Conservation (phyloP, 1,284 basidiomycete species). For the Trichosporon faecale region DNA sequence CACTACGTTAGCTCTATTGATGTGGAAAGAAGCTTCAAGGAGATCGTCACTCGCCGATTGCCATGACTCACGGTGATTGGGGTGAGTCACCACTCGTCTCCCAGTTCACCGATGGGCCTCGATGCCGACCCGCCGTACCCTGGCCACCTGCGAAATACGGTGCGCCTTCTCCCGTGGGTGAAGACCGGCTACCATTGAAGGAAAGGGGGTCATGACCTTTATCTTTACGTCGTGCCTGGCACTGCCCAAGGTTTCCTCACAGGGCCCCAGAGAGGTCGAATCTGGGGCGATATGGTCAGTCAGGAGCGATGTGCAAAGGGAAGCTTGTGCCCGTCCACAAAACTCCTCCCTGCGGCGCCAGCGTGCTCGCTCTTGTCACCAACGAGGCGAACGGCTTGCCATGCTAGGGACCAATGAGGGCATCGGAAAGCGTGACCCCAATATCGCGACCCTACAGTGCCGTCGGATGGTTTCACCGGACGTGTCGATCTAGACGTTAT, state of each 20-base stretch:
- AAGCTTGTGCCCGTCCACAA: background rate
- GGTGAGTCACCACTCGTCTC: background rate
- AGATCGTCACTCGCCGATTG: background rate
- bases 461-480: background rate
- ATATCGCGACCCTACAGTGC: background rate
- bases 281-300: background rate
- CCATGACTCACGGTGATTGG: background rate
- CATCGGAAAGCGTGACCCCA: background rate
- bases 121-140: background rate
- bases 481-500: background rate
- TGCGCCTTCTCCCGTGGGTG: background rate
- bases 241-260: background rate
- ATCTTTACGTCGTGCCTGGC: background rate
- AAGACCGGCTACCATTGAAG: background rate
- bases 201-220: background rate
- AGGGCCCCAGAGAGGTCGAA: background rate
- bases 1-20: background rate
- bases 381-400: background rate
- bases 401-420: background rate
- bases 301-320: background rate
- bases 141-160: background rate
- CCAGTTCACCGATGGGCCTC: background rate
- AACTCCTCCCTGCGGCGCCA: background rate
- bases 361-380: background rate
- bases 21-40: background rate